Conservation (phyloP, 805 yeast species). For the Metschnikowia lunata region DNA sequence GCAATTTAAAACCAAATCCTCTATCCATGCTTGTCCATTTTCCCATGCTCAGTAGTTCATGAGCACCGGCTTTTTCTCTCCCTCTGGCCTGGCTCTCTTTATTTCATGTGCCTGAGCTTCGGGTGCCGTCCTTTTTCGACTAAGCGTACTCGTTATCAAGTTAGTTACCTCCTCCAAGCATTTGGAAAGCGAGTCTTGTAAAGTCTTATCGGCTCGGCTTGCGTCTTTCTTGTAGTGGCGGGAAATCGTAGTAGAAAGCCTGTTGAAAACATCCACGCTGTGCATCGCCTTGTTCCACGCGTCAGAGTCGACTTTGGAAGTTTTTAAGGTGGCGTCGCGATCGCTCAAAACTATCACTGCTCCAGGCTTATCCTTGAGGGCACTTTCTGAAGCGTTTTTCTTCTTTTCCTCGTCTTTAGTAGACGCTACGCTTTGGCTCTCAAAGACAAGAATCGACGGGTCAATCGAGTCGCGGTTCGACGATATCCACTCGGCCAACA, state of each 20-base stretch:
- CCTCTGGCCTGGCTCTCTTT: constrained; percentile 10
- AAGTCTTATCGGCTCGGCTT: not conserved
- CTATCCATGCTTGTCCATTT: too few species aligned
- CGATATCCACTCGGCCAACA: constrained; percentile 18
- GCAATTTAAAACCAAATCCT: too few species aligned
- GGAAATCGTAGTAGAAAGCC: not conserved
- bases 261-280: constrained; percentile 3
- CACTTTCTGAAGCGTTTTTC: not conserved
- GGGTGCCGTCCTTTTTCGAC: constrained; percentile 7
- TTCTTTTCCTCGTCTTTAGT: not conserved
- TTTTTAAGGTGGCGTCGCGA: constrained; percentile 2
- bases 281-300: constrained; percentile 4
- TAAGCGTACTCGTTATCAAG: not conserved
- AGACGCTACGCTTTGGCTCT: not conserved
- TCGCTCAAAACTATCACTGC: not conserved
- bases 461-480: constrained; percentile 4
- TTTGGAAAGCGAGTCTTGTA: not conserved
- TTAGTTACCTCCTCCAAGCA: constrained; percentile 4
- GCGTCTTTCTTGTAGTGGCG: not conserved
- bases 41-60: constrained; percentile 13
- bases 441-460: not conserved
- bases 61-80: constrained; percentile 15
- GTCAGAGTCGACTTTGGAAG: not conserved
- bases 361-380: not conserved
- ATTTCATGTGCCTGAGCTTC: constrained; percentile 5